Evolutionary conservation across 371 early-diverging fungal species (phyloP), one percentile per base, ranked within the genome.

Genomic region (Dipsacomyces acuminosporus): DNA sequence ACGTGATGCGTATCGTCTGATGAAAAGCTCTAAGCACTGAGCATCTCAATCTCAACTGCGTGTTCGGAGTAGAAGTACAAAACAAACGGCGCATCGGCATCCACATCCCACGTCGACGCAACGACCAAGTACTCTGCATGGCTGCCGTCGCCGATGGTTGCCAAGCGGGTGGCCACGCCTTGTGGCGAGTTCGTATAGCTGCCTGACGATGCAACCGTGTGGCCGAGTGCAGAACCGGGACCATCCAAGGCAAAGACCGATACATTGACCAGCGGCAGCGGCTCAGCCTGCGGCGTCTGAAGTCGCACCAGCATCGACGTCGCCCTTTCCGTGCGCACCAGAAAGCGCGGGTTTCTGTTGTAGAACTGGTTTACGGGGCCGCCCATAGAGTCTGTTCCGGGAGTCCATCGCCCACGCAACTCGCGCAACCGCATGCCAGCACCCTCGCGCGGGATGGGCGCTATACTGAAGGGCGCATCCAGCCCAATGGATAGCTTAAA

Each of bases 401-500:
- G 67, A 34, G 43, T 34, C 81, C 89, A 89, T 60, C 80, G 76
- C 2, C 87, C 84, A 43, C 74, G 76, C 42, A 87, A 41, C 18
- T 79, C 78, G 56, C 84, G 83, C 54, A 80, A 77, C 46, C 84
- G 84, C 85, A 88, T 84, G 2, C 88, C 89, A 15, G 87, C 88
- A 54, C 89, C 89, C 64, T 89, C 89, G n/a, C 78, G 61, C 9
- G 89, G 84, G 48, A 89, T 84, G 6, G 82, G 60, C 3, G 78
- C 75, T 8, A 82, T 40, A 7, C 66, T 45, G 18, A 87, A 61
- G 17, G 73, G 56, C 2, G 59, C 46, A 30, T 73, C 79, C 40
- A 83, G 78, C 30, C 79, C 78, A 9, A 85, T 69, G 3, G 84
- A 81, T 25, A 90, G 64, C 41, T 78, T 80, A 63, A 83, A 90